These are phyloP conservation scores for Chaetomiaceae sp. DNA, from an alignment of 2,329 filamentous ascomycete genomes.

Conservation along the genomic window DNA sequence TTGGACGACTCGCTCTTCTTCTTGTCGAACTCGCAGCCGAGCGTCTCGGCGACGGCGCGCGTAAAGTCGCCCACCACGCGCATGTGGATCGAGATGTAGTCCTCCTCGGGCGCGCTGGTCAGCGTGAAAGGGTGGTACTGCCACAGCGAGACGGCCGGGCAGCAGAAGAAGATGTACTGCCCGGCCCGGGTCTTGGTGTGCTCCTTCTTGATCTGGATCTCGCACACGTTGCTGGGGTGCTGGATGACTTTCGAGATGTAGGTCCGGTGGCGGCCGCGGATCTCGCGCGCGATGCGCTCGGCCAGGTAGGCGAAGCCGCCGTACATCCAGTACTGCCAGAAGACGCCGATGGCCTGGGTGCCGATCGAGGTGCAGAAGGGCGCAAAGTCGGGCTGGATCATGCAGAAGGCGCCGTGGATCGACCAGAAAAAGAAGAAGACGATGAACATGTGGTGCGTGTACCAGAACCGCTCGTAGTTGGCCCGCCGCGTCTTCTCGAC, in stretches of 20 bases:
- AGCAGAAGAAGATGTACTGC: constrained; percentile 87
- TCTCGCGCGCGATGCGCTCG: constrained; percentile 73
- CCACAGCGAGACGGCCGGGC: constrained; percentile 80
- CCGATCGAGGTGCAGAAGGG: constrained; percentile 71
- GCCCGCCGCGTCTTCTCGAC: constrained; percentile 72
- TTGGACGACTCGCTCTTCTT: constrained; percentile 54
- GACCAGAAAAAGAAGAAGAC: constrained; percentile 89
- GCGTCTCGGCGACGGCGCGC: constrained; percentile 59
- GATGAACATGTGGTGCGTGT: constrained; percentile 83
- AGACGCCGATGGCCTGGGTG: constrained; percentile 65
- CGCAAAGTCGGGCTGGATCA: constrained; percentile 80
- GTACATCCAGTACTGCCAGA: constrained; percentile 87
- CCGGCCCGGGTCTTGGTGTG: constrained; percentile 76
- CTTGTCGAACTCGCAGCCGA: constrained; percentile 72
- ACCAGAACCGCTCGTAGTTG: constrained; percentile 89
- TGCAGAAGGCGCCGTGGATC: constrained; percentile 84
- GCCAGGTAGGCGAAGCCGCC: constrained; percentile 74
- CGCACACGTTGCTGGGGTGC: constrained; percentile 82
- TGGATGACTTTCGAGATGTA: constrained; percentile 87
- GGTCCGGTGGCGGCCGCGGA: constrained; percentile 76
- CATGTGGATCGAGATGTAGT: constrained; percentile 84
- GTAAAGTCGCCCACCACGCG: constrained; percentile 82
- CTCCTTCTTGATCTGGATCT: constrained; percentile 91
- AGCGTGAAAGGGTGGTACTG: constrained; percentile 86
- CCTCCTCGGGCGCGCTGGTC: constrained; percentile 82